Percentiles rank a stretch among this genome's conserved stretches.
These are phyloP conservation scores for Naganishia kalamii DNA, from an alignment of 768 basidiomycete genomes.

Conservation along the genomic window DNA sequence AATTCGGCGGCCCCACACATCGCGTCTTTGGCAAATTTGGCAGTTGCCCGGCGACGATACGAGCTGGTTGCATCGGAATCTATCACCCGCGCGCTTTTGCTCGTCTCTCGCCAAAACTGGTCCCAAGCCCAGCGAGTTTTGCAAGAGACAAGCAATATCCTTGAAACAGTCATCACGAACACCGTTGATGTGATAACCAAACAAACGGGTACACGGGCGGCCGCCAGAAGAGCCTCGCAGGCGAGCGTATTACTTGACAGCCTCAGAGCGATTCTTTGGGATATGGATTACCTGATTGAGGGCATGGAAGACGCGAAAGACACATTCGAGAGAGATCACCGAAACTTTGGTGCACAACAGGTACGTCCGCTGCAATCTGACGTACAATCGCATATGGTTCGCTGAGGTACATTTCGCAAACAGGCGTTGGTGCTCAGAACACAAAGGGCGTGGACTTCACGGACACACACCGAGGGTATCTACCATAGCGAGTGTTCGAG, in stretches of 20 bases:
- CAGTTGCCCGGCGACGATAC: constrained; percentile 89
- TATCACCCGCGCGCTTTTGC: constrained; percentile 87
- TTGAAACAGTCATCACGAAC: constrained; percentile 81
- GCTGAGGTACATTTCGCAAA: not conserved
- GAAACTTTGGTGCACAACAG: constrained; percentile 97
- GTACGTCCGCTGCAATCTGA: constrained; percentile 38
- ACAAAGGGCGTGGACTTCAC: constrained; percentile 89
- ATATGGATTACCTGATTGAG: constrained; percentile 77
- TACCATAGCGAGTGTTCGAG: constrained; percentile 67
- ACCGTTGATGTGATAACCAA: constrained; percentile 64
- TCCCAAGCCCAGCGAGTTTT: constrained; percentile 84
- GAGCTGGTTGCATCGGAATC: constrained; percentile 94
- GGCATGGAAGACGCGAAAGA: constrained; percentile 86
- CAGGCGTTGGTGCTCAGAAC: constrained; percentile 93
- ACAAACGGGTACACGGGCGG: constrained; percentile 47
- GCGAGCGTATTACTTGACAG: constrained; percentile 68
- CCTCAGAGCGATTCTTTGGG: constrained; percentile 75
- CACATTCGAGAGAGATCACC: constrained; percentile 83
- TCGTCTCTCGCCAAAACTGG: constrained; percentile 85
- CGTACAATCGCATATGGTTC: not conserved
- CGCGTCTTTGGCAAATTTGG: constrained; percentile 59
- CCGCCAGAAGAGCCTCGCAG: constrained; percentile 71
- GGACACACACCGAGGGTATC: constrained; percentile 80
- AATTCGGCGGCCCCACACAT: constrained; percentile 40
- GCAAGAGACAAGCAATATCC: constrained; percentile 67